Base-by-base conservation (phyloP, 495 filamentous ascomycete species). In the Aspergillus baeticus region DNA sequence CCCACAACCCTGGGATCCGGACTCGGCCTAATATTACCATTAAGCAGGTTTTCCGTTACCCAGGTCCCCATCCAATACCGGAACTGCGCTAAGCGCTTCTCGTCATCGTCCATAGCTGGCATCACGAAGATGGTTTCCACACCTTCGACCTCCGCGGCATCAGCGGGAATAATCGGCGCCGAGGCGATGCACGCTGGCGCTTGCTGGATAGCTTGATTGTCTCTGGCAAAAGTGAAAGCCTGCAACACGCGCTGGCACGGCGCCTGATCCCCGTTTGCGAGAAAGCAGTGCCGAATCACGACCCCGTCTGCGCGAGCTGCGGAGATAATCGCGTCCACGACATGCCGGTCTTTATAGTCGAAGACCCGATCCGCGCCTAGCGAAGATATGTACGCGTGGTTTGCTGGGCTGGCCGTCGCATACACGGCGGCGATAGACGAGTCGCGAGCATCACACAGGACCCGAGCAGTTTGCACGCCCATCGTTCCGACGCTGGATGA, bases 311-410 rank as follows among this genome's bases (percentile, higher is more conserved):
- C 47, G 46, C 69, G 71, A 2, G 65, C 72, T 7, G 71, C 62
- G 1, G 56, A 46, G 0, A 77, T 60, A 23, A 82, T 75, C 14
- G 65, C 58, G 0, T 67, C 57, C 35, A 75, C 70, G 6, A 81
- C 76, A 35, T 59, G 36, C 10, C 62, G 55, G 5, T 63, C 63
- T 26, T 68, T 69, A 47, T 82, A 77, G 51, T 81, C 76, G 42
- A 81, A 80, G 4, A 76, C 68, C 15, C 63, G 48, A 10, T 58
- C 58, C 3, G 79, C 79, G 2, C 79, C 79, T 2, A 82, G 59
- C 8, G 59, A 68, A 52, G 69, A 71, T 43, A 81, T 45, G 43
- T 70, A 74, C 5, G 68, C 68, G 50, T 74, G 73, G 56, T 82
- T 67, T 53, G 67, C 68, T 7, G 60, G 41, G 50, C 77, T 76